Percentiles rank a stretch among this genome's conserved stretches.
These are phyloP conservation scores for Sporothrix schenckii DNA, from an alignment of 2,329 filamentous ascomycete species.

Conservation along the genomic window DNA sequence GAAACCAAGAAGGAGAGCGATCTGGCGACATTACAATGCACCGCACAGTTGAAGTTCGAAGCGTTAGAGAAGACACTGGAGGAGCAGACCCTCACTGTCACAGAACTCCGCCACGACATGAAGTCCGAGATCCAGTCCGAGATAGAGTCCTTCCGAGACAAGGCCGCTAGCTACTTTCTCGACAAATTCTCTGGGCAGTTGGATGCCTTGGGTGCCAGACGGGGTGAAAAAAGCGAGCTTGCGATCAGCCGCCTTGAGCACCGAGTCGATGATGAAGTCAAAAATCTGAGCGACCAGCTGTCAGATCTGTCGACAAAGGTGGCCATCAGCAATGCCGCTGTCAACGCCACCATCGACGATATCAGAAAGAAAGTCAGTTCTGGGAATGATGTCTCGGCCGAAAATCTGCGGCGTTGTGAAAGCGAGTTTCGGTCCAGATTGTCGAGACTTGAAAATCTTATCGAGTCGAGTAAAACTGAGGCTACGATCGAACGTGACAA, in stretches of 20 bases:
- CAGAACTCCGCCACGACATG: constrained; percentile 27
- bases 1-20: constrained; percentile 32
- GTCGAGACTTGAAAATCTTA: constrained; percentile 12
- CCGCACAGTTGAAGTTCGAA: constrained; percentile 33
- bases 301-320: constrained; percentile 33
- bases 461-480: constrained; percentile 31
- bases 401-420: constrained; percentile 29
- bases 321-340: constrained; percentile 26
- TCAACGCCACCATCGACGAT: constrained; percentile 28
- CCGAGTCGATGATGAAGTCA: constrained; percentile 34
- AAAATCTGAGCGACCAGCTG: constrained; percentile 32
- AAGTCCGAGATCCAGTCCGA: constrained; percentile 27
- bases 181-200: constrained; percentile 33
- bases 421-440: constrained; percentile 28
- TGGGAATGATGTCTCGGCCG: neutral
- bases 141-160: constrained; percentile 34
- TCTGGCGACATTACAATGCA: constrained; percentile 28
- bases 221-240: constrained; percentile 30
- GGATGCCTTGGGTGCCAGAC: constrained; percentile 21
- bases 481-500: constrained; percentile 23
- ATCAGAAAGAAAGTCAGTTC: neutral
- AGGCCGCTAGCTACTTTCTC: constrained; percentile 31
- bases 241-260: constrained; percentile 32
- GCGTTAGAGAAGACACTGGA: constrained; percentile 31
- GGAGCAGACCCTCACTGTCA: constrained; percentile 25